Base-by-base conservation (phyloP, 164 flowering plant species). In the Stephania yunnanensis region DNA sequence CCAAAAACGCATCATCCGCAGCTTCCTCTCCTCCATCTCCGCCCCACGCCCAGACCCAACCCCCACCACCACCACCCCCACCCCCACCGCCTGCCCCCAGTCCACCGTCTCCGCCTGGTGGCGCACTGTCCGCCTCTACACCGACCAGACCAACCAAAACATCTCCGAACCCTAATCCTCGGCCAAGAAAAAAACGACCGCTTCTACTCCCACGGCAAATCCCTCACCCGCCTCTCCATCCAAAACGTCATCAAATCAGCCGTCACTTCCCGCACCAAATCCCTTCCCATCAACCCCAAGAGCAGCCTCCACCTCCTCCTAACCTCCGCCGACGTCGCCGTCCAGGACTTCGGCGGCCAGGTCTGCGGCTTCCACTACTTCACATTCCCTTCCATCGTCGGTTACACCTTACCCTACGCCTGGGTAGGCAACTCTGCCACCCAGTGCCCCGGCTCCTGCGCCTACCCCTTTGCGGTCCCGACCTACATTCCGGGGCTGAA, bases 291-390 rank as follows among this genome's bases (percentile, higher is more conserved):
- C 10, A 88, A 86, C 79, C 87, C 94, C 2, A 82, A 81, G 46
- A 77, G 84, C 29, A 97, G 97, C 42, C 76, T 93, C 52, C 92
- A 93, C 80, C 87, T 95, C 20, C 71, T 95, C 25, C 86, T 95
- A 30, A 95, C 99, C 1, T 83, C 97, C 0, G 82, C 78, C 9
- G 98, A 95, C 77, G 99, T 95, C 46, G 77, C 78, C 82, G 92
- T 95, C 3, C 87, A 93, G 80, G 90, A 92, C 71, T 95, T 93
- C 83, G 93, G 99, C 84, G 83, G 87, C 0, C 86, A 85, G 63
- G 91, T 90, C 0, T 95, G 99, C 71, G 99, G 99, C 61, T 93
- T 93, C 83, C 99, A 95, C 79, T 93, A 93, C 75, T 93, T 95
- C 83, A 95, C 99, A 0, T 93, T 93, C 85, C 98, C 98, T 0